Conservation (phyloP, 2,329 filamentous ascomycete genomes). For the Alternaria incomplexa region DNA sequence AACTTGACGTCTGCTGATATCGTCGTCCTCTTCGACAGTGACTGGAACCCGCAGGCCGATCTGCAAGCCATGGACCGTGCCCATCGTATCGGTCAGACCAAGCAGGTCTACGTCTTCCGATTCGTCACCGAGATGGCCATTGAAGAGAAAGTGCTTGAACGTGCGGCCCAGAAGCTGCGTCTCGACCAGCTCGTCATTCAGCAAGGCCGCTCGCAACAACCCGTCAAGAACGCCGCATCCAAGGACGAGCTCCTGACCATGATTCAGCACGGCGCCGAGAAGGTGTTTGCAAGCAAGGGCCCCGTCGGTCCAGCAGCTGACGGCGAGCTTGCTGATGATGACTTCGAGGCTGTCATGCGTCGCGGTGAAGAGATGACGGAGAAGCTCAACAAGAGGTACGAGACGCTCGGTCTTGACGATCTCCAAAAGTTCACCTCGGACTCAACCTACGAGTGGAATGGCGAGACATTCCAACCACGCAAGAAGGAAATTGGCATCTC, state of each 20-base stretch:
- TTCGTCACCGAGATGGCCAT: slow-evolving; percentile 98
- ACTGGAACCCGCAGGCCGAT: slow-evolving; percentile 99
- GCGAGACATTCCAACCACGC: slow-evolving; percentile 88
- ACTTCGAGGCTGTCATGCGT: slow-evolving; percentile 86
- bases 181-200: slow-evolving; percentile 98
- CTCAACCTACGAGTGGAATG: slow-evolving; percentile 98
- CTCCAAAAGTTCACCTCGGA: slow-evolving; percentile 97
- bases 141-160: slow-evolving; percentile 96
- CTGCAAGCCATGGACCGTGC: slow-evolving; percentile 98
- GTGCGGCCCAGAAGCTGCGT: slow-evolving; percentile 94
- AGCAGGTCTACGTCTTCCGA: slow-evolving; percentile 94
- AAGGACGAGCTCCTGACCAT: slow-evolving; percentile 96
- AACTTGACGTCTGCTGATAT: slow-evolving; percentile 96
- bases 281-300: slow-evolving; percentile 81
- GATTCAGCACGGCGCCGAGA: slow-evolving; percentile 99
- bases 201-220: slow-evolving; percentile 90
- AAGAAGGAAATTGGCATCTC: slow-evolving; percentile 85
- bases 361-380: slow-evolving; percentile 89
- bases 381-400: slow-evolving; percentile 89
- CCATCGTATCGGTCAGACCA: slow-evolving; percentile 97
- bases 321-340: slow-evolving; percentile 76
- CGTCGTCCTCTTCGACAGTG: slow-evolving; percentile 94
- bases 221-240: slow-evolving; percentile 87
- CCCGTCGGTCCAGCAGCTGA: slow-evolving; percentile 65
- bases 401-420: slow-evolving; percentile 95